Conservation (phyloP, 257 asterid species). For the Nicotiana otophora region DNA sequence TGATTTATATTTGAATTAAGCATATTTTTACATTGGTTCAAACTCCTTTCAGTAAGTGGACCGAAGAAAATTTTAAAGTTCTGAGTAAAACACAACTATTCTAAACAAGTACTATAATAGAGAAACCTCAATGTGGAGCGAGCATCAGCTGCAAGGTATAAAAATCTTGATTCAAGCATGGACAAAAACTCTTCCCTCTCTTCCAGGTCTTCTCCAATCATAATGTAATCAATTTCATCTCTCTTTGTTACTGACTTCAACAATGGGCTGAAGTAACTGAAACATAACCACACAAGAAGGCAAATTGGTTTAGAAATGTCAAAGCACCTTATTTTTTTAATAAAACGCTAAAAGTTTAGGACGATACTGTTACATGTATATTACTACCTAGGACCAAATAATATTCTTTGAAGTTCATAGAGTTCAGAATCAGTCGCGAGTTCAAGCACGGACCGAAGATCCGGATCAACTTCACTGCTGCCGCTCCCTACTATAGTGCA, state of each 20-base stretch:
- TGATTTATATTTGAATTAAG: background rate
- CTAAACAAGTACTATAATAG: constrained; percentile 2
- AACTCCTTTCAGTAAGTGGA: background rate
- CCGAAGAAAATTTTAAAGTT: background rate
- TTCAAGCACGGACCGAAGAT: constrained; percentile 75
- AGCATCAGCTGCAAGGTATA: constrained; percentile 97
- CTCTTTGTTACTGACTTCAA: constrained; percentile 67
- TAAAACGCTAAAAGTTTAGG: background rate
- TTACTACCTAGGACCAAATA: constrained; percentile 82
- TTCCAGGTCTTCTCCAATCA: constrained; percentile 77
- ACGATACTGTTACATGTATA: background rate
- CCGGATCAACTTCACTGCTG: constrained; percentile 45
- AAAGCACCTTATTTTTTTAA: background rate
- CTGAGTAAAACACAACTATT: background rate
- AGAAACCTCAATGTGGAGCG: constrained; percentile 76
- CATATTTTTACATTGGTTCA: background rate
- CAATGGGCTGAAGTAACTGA: constrained; percentile 93
- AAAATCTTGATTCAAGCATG: constrained; percentile 77
- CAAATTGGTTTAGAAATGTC: background rate
- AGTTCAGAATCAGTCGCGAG: constrained; percentile 86
- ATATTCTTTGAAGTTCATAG: constrained; percentile 65
- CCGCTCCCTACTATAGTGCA: constrained; percentile 29
- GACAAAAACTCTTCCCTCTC: constrained; percentile 81
- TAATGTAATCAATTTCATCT: constrained; percentile 52
- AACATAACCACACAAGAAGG: background rate